phyloP scores from a whole-genome alignment of 495 filamentous ascomycete species.

The Neurospora sp. region DNA sequence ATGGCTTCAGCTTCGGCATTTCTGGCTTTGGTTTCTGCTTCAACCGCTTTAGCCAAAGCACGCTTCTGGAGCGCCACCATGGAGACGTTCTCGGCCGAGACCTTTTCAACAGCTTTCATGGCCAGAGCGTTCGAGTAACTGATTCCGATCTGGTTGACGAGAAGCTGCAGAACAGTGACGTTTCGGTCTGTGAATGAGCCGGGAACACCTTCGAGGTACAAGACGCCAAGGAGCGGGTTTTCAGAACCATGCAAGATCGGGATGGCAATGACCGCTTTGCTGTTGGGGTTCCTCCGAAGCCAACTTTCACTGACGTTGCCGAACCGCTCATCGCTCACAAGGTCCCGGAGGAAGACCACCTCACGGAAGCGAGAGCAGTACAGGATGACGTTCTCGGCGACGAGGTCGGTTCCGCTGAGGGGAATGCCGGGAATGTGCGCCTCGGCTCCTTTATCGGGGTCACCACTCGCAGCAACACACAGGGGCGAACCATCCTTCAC shows the following conservation, averaged over 20 bases:
- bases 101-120: slow-evolving; percentile 70
- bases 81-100: slow-evolving; percentile 67
- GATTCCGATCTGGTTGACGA: slow-evolving; percentile 84
- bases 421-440: slow-evolving; percentile 54
- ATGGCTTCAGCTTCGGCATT: slow-evolving; percentile 73
- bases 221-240: slow-evolving; percentile 64
- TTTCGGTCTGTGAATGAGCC: slow-evolving; percentile 85
- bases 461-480: slow-evolving; percentile 68
- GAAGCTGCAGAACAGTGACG: slow-evolving; percentile 70
- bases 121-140: slow-evolving; percentile 80
- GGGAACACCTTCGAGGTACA: slow-evolving; percentile 77
- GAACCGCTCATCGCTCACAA: slow-evolving; percentile 78
- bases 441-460: slow-evolving; percentile 55
- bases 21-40: slow-evolving; percentile 76
- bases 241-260: slow-evolving; percentile 67
- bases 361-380: slow-evolving; percentile 81
- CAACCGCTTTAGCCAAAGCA: slow-evolving; percentile 66
- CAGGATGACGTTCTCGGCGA: slow-evolving; percentile 68
- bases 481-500: slow-evolving; percentile 7
- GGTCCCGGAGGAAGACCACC: slow-evolving; percentile 70
- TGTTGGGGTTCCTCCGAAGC: slow-evolving; percentile 53
- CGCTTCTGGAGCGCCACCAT: slow-evolving; percentile 85
- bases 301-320: slow-evolving; percentile 68
- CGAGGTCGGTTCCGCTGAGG: slow-evolving; percentile 48
- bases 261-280: slow-evolving; percentile 73